Conservation (phyloP, 768 basidiomycete genomes). For the Boletus rubroflammeus region DNA sequence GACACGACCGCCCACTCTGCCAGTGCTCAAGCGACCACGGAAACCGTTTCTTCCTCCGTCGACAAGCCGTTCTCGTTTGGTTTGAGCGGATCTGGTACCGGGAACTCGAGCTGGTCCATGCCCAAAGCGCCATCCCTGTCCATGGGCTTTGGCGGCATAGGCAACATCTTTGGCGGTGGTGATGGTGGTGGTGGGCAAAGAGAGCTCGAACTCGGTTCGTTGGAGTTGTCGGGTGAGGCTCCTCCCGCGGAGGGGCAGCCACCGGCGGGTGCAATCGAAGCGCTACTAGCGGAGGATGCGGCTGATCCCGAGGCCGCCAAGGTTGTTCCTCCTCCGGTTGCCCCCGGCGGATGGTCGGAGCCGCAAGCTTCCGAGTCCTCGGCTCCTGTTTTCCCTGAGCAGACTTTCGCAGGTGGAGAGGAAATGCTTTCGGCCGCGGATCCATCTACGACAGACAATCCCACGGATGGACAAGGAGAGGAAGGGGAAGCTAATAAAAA, state of each 20-base stretch:
- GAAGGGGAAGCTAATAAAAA: background rate
- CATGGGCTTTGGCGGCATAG: background rate
- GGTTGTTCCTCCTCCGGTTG: background rate
- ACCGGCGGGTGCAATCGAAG: background rate
- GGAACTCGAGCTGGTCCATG: background rate
- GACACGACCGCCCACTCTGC: background rate
- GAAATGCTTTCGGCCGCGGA: conserved; percentile 3
- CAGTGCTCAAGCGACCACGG: background rate
- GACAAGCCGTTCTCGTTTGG: conserved; percentile 4
- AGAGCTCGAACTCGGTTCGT: conserved; percentile 1
- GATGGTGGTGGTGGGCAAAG: background rate
- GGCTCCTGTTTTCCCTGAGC: background rate
- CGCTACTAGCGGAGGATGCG: background rate
- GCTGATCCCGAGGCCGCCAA: background rate
- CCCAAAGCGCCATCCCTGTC: background rate
- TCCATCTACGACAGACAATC: conserved; percentile 8
- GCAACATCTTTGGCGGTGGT: conserved; percentile 1
- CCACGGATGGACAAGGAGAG: conserved; percentile 2
- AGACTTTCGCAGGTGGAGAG: background rate
- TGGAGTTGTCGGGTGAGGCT: background rate
- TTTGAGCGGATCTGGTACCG: background rate
- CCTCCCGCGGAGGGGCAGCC: background rate
- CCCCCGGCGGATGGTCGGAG: background rate
- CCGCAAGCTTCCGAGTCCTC: background rate
- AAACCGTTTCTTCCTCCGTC: background rate